phyloP scores from a whole-genome alignment of 345 rosid genomes.

The Litchi chinensis region DNA sequence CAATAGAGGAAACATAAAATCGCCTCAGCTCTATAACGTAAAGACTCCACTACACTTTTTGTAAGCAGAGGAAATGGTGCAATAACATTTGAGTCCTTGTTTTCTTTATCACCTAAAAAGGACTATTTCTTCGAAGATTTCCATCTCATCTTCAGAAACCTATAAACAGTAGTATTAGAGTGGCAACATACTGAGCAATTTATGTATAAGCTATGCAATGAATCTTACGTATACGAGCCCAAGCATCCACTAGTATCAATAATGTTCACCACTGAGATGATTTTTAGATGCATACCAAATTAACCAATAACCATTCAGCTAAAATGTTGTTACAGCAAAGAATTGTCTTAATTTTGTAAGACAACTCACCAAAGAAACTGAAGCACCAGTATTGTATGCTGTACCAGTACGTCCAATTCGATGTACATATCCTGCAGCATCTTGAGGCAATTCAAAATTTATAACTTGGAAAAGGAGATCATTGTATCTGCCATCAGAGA shows the following conservation, averaged over 20 bases:
- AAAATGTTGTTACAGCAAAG: neutral
- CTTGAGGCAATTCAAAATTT: constrained; percentile 83
- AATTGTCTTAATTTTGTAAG: neutral
- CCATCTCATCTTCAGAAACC: constrained; percentile 87
- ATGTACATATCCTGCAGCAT: constrained; percentile 76
- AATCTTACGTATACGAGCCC: neutral
- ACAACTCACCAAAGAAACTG: constrained; percentile 78
- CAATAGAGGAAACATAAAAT: constrained; percentile 12
- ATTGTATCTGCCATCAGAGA: neutral
- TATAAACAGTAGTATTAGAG: constrained; percentile 33
- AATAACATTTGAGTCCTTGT: constrained; percentile 46
- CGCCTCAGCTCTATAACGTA: constrained; percentile 94
- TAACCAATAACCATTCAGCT: no score
- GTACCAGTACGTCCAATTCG: constrained; percentile 96
- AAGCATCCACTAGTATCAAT: neutral
- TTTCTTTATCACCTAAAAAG: constrained; percentile 61
- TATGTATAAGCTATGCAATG: neutral
- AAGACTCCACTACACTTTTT: constrained; percentile 77
- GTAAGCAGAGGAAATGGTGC: constrained; percentile 69
- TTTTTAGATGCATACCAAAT: neutral
- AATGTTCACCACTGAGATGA: neutral
- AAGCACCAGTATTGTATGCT: constrained; percentile 71
- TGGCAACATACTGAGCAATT: constrained; percentile 2
- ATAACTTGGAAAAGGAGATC: constrained; percentile 54
- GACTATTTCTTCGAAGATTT: constrained; percentile 71